These are phyloP conservation scores for Penicillium silybi DNA, from an alignment of 495 filamentous ascomycete genomes.

Conservation along the genomic window DNA sequence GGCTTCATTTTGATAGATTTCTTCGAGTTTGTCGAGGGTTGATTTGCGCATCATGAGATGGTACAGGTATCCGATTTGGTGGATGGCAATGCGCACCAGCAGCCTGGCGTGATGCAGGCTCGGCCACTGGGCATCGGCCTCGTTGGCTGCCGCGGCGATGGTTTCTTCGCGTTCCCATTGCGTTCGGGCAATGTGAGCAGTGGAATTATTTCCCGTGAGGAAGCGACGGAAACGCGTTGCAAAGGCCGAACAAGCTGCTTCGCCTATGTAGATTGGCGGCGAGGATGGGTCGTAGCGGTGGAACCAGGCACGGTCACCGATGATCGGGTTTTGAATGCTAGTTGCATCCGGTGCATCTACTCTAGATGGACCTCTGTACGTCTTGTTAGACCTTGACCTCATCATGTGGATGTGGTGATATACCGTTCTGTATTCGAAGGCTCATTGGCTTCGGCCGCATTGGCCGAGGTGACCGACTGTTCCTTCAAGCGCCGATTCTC, in stretches of 20 bases:
- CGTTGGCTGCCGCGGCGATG: conserved; percentile 31
- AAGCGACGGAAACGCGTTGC: conserved; percentile 44
- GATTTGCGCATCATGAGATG: conserved; percentile 42
- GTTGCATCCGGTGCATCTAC: conserved; percentile 30
- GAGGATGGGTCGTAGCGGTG: conserved; percentile 40
- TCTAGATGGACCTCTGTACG: conserved; percentile 16
- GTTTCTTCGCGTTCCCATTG: conserved; percentile 39
- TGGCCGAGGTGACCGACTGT: conserved; percentile 32
- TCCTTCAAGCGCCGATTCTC: conserved; percentile 40
- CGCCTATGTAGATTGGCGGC: conserved; percentile 44
- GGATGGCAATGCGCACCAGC: conserved; percentile 39
- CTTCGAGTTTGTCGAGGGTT: conserved; percentile 41
- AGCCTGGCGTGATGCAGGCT: conserved; percentile 39
- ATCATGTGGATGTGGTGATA: background rate
- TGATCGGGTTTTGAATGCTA: conserved; percentile 37
- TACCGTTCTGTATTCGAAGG: conserved; percentile 14
- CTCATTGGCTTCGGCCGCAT: conserved; percentile 23
- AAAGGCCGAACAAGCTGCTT: conserved; percentile 46
- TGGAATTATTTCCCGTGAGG: conserved; percentile 35
- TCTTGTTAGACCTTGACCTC: background rate
- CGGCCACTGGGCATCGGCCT: conserved; percentile 34
- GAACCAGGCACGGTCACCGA: conserved; percentile 44
- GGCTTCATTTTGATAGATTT: conserved; percentile 35
- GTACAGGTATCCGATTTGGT: conserved; percentile 38
- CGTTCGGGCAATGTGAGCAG: conserved; percentile 38